Evolutionary conservation across 352 stramenopile genomes (phyloP).

Genomic region (Thraustochytrium sp.): DNA sequence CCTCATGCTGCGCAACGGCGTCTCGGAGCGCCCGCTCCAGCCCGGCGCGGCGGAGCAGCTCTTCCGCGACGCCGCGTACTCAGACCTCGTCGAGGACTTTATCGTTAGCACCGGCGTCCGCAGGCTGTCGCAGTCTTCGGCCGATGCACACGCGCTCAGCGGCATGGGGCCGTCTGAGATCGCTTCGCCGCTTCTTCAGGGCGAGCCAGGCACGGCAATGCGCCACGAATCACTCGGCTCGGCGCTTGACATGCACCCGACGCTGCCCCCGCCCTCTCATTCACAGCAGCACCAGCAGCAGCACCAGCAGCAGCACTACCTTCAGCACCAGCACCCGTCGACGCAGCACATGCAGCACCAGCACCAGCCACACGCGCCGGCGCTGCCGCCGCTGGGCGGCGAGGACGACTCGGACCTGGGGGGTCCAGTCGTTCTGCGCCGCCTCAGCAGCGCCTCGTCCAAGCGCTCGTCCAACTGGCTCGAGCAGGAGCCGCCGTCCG

Average conservation of each 20-base stretch:
- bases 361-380: not conserved
- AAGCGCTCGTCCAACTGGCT: not conserved
- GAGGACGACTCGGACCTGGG: not conserved
- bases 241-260: not conserved
- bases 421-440: not conserved
- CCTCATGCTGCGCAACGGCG: constrained; percentile 3
- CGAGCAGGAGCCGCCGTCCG: not conserved
- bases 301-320: not conserved
- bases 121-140: not conserved
- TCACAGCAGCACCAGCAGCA: not conserved
- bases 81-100: not conserved
- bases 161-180: not conserved
- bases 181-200: not conserved
- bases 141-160: not conserved
- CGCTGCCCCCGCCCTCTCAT: not conserved
- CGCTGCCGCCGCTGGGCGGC: not conserved
- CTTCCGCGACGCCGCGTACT: not conserved
- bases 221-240: not conserved
- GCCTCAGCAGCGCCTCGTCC: not conserved
- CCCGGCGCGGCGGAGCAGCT: not conserved
- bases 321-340: not conserved
- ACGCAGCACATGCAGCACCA: not conserved
- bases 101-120: not conserved
- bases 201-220: not conserved
- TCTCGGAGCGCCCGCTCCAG: not conserved